Base-by-base conservation (phyloP, 2,329 filamentous ascomycete species). In the Trichoderma hamatum region DNA sequence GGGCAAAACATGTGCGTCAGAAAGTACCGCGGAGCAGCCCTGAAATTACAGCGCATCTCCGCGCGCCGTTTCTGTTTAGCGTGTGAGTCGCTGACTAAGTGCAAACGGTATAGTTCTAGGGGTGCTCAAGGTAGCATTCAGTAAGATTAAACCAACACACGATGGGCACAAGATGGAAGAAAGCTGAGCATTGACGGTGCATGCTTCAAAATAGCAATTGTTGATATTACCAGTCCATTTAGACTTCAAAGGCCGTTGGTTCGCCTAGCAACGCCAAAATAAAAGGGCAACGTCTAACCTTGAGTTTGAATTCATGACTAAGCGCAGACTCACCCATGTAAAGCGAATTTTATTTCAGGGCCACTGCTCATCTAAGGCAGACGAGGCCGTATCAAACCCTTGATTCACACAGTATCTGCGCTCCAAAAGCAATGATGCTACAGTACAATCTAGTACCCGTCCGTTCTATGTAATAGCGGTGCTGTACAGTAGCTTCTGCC, bases 321-420 rank as follows among this genome's bases (percentile, higher is more conserved):
- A 66, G 62, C 59, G 24, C 19, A 19, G 21, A 26, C 6, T 3
- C 51, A 55, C 26, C 51, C 62, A 55, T 55, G 51, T 16, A 26
- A 43, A 19, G 11, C 32, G 24, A 26, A 55, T 65, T 65, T 65
- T 32, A 65, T 43, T 65, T 49, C 54, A 65, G 62, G 62, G 62
- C 62, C 36, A 39, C 51, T 43, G 19, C 39, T 65, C 62, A 65
- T 65, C 51, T 43, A 39, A 55, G 14, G 19, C 36, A 43, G 13
- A 24, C 49, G 26, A 55, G 32, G 34, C 62, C 49, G 62, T 46
- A 55, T 24, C 24, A 55, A 55, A 32, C 16, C 21, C 6, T 21
- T 4, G 9, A 14, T 26, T 16, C 61, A 54, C 61, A 64, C 61
- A 24, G 61, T 54, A 13, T n/a, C 5, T 34, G 43, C n/a, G 19